These are phyloP conservation scores for Paecilomyces dactylethromorphus DNA, from an alignment of 2,329 filamentous ascomycete genomes.

Conservation along the genomic window DNA sequence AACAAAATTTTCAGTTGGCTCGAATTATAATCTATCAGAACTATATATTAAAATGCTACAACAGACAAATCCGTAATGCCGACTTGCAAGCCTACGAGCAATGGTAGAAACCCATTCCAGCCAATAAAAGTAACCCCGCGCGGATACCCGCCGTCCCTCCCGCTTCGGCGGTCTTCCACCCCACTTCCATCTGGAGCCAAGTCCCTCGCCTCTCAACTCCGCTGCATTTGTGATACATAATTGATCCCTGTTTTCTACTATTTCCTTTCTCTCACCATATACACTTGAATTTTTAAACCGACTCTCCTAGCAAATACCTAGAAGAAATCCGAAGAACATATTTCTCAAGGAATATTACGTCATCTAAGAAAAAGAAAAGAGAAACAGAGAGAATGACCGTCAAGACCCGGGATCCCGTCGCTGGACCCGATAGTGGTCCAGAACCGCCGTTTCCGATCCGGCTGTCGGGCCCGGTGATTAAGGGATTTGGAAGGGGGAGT, in stretches of 20 bases:
- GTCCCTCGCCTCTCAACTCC: neutral
- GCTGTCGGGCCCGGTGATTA: constrained; percentile 81
- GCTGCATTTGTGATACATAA: neutral
- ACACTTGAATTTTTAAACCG: neutral
- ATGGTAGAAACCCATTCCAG: neutral
- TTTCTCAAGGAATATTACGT: neutral
- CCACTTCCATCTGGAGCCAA: neutral
- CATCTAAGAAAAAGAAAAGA: too few relatives aligned
- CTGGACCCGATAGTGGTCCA: constrained; percentile 69
- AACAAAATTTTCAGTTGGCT: neutral
- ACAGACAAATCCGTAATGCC: neutral
- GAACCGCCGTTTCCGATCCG: constrained; percentile 72
- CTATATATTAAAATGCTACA: neutral
- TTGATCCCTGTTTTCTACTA: neutral
- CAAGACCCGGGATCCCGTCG: constrained; percentile 58
- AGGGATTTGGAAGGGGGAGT: constrained; percentile 87
- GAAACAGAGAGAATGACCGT: constrained; percentile 34
- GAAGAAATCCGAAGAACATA: neutral
- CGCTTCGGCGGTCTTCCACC: neutral
- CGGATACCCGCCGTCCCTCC: neutral
- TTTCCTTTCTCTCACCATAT: neutral
- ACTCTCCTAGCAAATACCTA: neutral
- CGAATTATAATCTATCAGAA: neutral
- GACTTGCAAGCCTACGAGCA: neutral
- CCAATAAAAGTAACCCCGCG: neutral